Conservation (phyloP, 306 rosid genomes). For the Leucaena leucocephala region DNA sequence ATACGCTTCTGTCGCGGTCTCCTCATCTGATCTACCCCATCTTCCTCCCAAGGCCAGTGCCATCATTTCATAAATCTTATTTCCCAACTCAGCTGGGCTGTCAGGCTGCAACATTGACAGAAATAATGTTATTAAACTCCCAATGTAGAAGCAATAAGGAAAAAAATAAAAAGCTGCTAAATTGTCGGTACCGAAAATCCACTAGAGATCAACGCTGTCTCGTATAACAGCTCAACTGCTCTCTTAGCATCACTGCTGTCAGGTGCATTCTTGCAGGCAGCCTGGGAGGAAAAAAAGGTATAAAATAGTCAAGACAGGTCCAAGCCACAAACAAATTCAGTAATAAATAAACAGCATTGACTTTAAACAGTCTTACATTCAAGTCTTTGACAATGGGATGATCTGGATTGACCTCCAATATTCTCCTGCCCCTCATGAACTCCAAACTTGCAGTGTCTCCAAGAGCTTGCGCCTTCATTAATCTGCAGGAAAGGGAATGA, state of each 20-base stretch:
- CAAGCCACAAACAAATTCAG: conserved; percentile 18
- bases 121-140: conserved; percentile 15
- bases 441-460: conserved; percentile 94
- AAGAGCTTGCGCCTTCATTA: conserved; percentile 99
- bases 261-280: conserved; percentile 92
- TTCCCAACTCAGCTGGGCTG: conserved; percentile 96
- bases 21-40: conserved; percentile 90
- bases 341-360: neutral
- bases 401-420: conserved; percentile 93
- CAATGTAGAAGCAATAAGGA: neutral
- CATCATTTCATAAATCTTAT: conserved; percentile 95
- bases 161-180: neutral
- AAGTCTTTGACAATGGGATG: conserved; percentile 90
- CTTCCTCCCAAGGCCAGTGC: conserved; percentile 94
- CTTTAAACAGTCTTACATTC: conserved; percentile 56
- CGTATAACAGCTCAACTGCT: conserved; percentile 89
- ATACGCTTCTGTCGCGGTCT: conserved; percentile 20
- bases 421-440: conserved; percentile 98
- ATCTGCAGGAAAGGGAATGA: conserved; percentile 49
- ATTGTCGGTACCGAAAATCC: conserved; percentile 75
- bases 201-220: conserved; percentile 93
- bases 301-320: conserved; percentile 4
- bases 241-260: conserved; percentile 83
- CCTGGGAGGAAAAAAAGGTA: conserved; percentile 43
- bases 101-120: conserved; percentile 69